phyloP scores from a whole-genome alignment of 2,329 filamentous ascomycete species.

The Fulvia fulva region DNA sequence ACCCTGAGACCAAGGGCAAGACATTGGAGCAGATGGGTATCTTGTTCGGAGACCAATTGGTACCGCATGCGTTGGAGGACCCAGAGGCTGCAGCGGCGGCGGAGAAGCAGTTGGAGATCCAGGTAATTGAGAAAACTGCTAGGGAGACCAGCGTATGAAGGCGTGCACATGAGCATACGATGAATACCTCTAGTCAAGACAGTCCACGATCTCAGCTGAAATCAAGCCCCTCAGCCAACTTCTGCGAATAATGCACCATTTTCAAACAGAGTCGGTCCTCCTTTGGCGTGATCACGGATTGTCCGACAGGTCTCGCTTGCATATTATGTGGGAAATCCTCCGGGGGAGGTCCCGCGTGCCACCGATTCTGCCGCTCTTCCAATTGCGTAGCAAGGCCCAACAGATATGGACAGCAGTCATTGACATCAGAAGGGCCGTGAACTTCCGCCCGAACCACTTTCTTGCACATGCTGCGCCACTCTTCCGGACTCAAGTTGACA shows the following conservation, averaged over 20 bases:
- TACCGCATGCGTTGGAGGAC: slow-evolving; percentile 36
- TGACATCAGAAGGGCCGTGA: slow-evolving; percentile 32
- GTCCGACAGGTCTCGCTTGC: slow-evolving; percentile 13
- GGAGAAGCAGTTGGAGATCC: too few relatives aligned
- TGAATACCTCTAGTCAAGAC: not conserved
- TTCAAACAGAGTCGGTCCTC: slow-evolving; percentile 33
- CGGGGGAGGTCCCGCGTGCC: slow-evolving; percentile 34
- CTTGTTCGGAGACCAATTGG: slow-evolving; percentile 31
- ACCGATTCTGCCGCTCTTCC: slow-evolving; percentile 40
- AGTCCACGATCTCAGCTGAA: slow-evolving; percentile 19
- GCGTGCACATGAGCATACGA: not conserved
- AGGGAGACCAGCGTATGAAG: too few relatives aligned
- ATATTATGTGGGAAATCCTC: slow-evolving; percentile 22
- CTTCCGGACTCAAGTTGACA: slow-evolving; percentile 40
- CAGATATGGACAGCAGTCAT: slow-evolving; percentile 32
- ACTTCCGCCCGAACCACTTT: slow-evolving; percentile 45
- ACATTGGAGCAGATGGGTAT: too few relatives aligned
- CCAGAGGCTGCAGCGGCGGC: slow-evolving; percentile 14
- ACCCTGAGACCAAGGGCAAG: slow-evolving; percentile 7
- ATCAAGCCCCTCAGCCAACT: slow-evolving; percentile 26
- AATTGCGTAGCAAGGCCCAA: slow-evolving; percentile 36
- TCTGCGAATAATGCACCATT: slow-evolving; percentile 21
- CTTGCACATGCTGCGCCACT: slow-evolving; percentile 44
- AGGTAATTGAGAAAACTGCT: too few relatives aligned
- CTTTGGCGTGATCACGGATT: slow-evolving; percentile 11